A percentile compares a stretch with the other conserved stretches of the same genome.
Evolutionary conservation across 2,329 filamentous ascomycete species (phyloP).

Genomic region (Sporothrix curviconia): DNA sequence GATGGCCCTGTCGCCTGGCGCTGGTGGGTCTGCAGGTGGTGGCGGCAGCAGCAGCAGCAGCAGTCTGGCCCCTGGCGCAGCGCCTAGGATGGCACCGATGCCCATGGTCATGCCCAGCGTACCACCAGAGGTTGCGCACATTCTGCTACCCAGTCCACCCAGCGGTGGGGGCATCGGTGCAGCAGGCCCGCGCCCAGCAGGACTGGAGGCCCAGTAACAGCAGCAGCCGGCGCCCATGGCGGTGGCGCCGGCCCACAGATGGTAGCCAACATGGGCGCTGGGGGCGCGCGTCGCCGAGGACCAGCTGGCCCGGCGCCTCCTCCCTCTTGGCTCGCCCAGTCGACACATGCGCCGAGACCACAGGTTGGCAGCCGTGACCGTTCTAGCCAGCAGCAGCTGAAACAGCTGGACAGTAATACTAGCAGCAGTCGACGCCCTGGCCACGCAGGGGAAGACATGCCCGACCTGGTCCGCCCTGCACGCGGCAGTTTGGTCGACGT

Average conservation of each 20-base stretch:
- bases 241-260: not conserved
- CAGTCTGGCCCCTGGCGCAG: not conserved
- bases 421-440: not conserved
- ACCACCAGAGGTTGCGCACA: conserved; percentile 51
- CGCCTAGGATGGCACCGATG: not conserved
- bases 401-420: not conserved
- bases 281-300: conserved; percentile 31
- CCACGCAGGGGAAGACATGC: conserved; percentile 28
- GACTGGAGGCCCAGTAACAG: not conserved
- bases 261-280: not conserved
- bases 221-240: not conserved
- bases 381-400: not conserved
- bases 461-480: conserved; percentile 38
- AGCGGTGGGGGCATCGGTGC: not conserved
- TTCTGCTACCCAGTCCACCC: conserved; percentile 33
- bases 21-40: not conserved
- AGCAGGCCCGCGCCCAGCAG: not conserved
- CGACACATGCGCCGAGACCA: conserved; percentile 23
- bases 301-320: conserved; percentile 56
- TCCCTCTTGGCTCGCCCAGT: conserved; percentile 46
- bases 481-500: conserved; percentile 46
- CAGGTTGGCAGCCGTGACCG: not conserved
- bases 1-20: conserved; percentile 28
- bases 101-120: conserved; percentile 40
- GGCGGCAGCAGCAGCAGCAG: not conserved